Evolutionary conservation across 2,329 filamentous ascomycete species (phyloP).

Genomic region (Colletotrichum truncatum): DNA sequence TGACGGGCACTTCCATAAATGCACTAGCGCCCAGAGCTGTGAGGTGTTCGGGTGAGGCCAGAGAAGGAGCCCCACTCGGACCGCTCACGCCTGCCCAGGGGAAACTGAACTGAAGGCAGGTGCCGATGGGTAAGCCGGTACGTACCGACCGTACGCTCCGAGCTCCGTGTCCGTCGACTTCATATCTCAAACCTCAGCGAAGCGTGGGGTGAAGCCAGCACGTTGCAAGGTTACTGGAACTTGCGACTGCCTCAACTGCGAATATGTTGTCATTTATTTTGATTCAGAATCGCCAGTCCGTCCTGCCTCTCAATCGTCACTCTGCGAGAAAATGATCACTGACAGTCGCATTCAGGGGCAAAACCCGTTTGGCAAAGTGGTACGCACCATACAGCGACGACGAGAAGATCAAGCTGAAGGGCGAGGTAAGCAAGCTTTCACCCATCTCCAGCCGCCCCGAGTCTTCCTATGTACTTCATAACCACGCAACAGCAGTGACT

Average conservation of each 20-base stretch:
- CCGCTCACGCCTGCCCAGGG: background rate
- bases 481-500: background rate
- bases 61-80: background rate
- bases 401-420: conserved; percentile 98
- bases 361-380: conserved; percentile 98
- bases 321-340: background rate
- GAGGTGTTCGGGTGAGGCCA: background rate
- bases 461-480: background rate
- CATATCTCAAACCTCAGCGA: conserved; percentile 19
- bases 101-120: background rate
- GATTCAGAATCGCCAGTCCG: conserved; percentile 84
- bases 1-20: background rate
- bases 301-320: background rate
- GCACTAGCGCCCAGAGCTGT: background rate
- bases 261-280: conserved; percentile 80
- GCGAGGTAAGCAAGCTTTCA: conserved; percentile 78
- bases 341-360: conserved; percentile 71
- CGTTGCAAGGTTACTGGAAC: background rate
- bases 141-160: conserved; percentile 16
- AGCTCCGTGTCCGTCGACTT: conserved; percentile 25
- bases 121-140: background rate
- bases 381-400: conserved; percentile 98
- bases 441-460: background rate
- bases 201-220: conserved; percentile 3
- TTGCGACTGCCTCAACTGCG: conserved; percentile 16